phyloP scores from a whole-genome alignment of 345 rosid species.

The Eutrema japonicum region DNA sequence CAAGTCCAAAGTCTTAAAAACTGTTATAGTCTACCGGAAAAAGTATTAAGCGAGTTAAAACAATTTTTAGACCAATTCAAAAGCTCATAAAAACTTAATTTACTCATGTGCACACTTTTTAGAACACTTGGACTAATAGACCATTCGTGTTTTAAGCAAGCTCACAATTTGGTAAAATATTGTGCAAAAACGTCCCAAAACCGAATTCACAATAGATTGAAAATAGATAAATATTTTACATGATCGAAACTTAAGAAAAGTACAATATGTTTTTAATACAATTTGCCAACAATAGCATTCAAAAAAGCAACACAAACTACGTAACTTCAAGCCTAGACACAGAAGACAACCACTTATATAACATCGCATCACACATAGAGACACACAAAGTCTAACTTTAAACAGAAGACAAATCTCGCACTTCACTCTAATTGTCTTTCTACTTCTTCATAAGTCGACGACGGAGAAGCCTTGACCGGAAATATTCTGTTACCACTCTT shows the following conservation, averaged over 20 bases:
- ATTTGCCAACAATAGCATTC: conserved; percentile 14
- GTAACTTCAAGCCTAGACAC: conserved; percentile 20
- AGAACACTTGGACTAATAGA: too few species aligned
- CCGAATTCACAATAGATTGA: background rate
- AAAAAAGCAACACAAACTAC: conserved; percentile 21
- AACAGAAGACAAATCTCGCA: conserved; percentile 23
- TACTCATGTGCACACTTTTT: too few species aligned
- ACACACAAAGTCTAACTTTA: conserved; percentile 6
- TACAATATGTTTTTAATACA: background rate
- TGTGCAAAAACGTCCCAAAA: background rate
- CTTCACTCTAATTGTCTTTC: conserved; percentile 29
- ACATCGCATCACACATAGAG: conserved; percentile 26
- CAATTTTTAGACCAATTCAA: too few species aligned
- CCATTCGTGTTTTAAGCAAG: background rate
- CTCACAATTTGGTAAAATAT: background rate
- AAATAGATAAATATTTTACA: conserved; percentile 6
- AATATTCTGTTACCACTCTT: conserved; percentile 39
- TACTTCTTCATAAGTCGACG: conserved; percentile 22
- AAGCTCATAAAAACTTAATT: too few species aligned
- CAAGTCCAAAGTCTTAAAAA: too few species aligned
- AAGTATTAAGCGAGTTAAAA: too few species aligned
- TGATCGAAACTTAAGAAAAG: background rate
- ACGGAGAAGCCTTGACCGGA: conserved; percentile 35
- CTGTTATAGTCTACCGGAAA: too few species aligned
- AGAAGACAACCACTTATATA: conserved; percentile 13